These are phyloP conservation scores for Paraglomus occultum DNA, from an alignment of 192 early-diverging fungal species.

Conservation along the genomic window DNA sequence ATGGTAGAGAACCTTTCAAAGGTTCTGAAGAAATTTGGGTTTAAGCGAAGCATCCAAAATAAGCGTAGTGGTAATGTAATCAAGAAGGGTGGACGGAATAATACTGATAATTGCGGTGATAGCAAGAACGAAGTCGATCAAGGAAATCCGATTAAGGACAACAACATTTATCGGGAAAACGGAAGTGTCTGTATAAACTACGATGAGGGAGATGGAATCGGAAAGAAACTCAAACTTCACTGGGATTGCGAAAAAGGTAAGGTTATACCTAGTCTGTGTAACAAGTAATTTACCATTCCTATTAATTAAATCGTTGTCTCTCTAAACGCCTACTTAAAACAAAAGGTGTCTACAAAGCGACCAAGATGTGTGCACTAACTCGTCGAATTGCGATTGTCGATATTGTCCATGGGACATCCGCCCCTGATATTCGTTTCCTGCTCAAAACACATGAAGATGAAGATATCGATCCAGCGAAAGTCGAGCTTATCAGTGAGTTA, in stretches of 20 bases:
- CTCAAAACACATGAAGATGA: conserved; percentile 12
- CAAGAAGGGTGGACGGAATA: no score
- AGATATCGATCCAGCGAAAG: neutral
- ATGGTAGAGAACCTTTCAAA: neutral
- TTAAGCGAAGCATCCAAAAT: neutral
- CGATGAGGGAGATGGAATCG: neutral
- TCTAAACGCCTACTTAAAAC: neutral
- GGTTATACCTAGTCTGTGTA: neutral
- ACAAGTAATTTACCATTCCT: neutral
- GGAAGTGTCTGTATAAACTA: conserved; percentile 15
- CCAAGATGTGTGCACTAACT: neutral
- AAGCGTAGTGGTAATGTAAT: no score
- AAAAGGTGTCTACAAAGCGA: conserved; percentile 7
- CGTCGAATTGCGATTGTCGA: conserved; percentile 16
- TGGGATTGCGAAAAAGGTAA: neutral
- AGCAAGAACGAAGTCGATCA: neutral
- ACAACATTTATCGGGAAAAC: neutral
- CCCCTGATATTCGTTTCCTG: conserved; percentile 11
- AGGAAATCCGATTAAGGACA: neutral
- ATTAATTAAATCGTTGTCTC: neutral
- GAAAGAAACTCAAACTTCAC: conserved; percentile 20
- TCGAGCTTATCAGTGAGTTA: neutral
- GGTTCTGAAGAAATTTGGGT: conserved; percentile 2
- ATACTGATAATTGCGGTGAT: no score
- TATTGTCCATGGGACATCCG: neutral